Percentiles rank a stretch among this genome's conserved stretches.
Conservation (phyloP, 1,284 basidiomycete species). For the Rhodotorula sp. region DNA sequence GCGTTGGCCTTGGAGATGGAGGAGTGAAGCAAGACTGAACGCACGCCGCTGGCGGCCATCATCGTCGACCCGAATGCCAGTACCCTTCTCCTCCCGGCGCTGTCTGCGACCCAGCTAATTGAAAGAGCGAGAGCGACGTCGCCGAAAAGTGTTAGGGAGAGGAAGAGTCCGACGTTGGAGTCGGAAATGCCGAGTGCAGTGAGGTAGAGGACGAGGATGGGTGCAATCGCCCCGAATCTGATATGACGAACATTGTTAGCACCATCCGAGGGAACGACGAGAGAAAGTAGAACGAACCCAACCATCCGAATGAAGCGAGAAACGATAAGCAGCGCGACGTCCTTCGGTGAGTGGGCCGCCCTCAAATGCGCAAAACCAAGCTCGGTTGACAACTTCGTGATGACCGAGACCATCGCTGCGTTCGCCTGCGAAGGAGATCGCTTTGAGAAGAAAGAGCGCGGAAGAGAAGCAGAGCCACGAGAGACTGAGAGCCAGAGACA, state of each 20-base stretch:
- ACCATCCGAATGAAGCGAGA: constrained; percentile 27
- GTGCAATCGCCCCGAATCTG: constrained; percentile 33
- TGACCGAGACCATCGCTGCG: not conserved
- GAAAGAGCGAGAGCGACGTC: constrained; percentile 28
- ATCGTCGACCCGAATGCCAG: constrained; percentile 17
- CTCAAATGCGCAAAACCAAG: constrained; percentile 19
- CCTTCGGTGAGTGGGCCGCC: not conserved
- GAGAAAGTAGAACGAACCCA: constrained; percentile 13
- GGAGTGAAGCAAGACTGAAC: not conserved
- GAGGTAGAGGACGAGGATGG: constrained; percentile 32
- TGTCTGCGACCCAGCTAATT: constrained; percentile 28
- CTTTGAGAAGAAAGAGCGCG: too few relatives aligned
- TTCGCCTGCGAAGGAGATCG: too few relatives aligned
- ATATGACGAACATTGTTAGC: not conserved
- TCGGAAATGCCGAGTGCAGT: constrained; percentile 14
- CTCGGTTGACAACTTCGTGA: constrained; percentile 3
- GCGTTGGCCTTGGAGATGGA: too few relatives aligned
- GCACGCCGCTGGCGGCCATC: constrained; percentile 26
- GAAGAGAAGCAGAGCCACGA: too few relatives aligned
- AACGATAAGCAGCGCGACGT: constrained; percentile 18
- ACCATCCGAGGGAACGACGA: not conserved
- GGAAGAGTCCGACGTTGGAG: constrained; percentile 18
- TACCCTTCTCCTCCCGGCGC: constrained; percentile 22
- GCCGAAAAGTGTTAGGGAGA: constrained; percentile 29
- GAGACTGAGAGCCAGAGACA: too few relatives aligned